Evolutionary conservation across 306 rosid species (phyloP).

Genomic region (Inga leiocalycina): DNA sequence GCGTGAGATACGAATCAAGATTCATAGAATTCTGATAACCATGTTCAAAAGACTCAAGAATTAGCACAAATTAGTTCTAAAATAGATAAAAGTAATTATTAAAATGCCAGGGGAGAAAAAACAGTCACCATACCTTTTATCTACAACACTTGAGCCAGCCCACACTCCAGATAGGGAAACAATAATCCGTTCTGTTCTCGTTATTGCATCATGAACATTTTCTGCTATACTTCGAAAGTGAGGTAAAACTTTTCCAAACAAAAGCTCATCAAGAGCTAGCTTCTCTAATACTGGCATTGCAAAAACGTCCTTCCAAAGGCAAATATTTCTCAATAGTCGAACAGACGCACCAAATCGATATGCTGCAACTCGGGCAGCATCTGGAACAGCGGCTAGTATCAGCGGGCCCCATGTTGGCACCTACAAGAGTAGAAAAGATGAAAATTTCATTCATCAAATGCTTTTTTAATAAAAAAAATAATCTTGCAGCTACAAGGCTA

Average conservation of each 20-base stretch:
- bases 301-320: conserved; percentile 88
- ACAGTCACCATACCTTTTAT: conserved; percentile 53
- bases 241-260: conserved; percentile 82
- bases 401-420: conserved; percentile 90
- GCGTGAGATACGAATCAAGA: too few relatives aligned
- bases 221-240: conserved; percentile 75
- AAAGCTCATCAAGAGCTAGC: conserved; percentile 89
- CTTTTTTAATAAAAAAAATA: neutral
- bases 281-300: conserved; percentile 78
- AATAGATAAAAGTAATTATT: conserved; percentile 15
- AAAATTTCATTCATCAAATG: conserved; percentile 19
- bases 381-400: conserved; percentile 80
- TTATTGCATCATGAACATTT: conserved; percentile 84
- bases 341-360: conserved; percentile 88
- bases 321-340: conserved; percentile 83
- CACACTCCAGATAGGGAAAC: conserved; percentile 83
- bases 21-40: too few relatives aligned
- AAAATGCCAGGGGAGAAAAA: neutral
- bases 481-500: conserved; percentile 13
- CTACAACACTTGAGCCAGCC: conserved; percentile 74
- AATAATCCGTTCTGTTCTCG: conserved; percentile 85
- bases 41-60: conserved; percentile 11
- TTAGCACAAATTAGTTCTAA: conserved; percentile 24
- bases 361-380: conserved; percentile 88
- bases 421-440: conserved; percentile 42